phyloP scores from a whole-genome alignment of 2,329 filamentous ascomycete species.

The Mycosphaerelloides madeirae region DNA sequence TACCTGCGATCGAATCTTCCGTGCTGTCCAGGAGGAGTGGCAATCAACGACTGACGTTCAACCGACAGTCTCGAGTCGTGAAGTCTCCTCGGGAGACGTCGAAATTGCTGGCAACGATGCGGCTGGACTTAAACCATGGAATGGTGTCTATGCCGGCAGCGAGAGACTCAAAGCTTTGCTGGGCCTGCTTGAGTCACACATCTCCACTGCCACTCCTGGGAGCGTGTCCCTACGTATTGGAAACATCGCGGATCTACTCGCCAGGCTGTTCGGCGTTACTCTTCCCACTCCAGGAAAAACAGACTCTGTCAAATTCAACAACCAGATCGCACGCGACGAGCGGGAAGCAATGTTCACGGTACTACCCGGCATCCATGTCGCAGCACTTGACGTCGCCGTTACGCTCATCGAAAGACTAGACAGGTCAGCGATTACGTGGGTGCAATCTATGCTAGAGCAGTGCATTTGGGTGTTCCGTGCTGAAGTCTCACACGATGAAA shows the following conservation, averaged over 20 bases:
- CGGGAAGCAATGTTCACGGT: slow-evolving; percentile 70
- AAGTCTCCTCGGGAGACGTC: slow-evolving; percentile 15
- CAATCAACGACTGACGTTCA: slow-evolving; percentile 55
- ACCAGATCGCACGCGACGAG: slow-evolving; percentile 73
- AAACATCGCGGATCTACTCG: slow-evolving; percentile 62
- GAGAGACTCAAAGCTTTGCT: slow-evolving; percentile 66
- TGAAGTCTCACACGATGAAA: slow-evolving; percentile 44
- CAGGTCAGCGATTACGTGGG: slow-evolving; percentile 54
- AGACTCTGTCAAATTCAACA: slow-evolving; percentile 57
- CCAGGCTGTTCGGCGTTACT: slow-evolving; percentile 64
- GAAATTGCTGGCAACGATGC: slow-evolving; percentile 23
- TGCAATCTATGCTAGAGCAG: slow-evolving; percentile 65
- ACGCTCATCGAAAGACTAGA: slow-evolving; percentile 56
- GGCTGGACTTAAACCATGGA: slow-evolving; percentile 62
- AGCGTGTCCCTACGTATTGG: slow-evolving; percentile 65
- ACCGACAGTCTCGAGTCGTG: slow-evolving; percentile 16
- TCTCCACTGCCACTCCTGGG: slow-evolving; percentile 60
- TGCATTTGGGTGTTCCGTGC: slow-evolving; percentile 63
- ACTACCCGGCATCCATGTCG: slow-evolving; percentile 69
- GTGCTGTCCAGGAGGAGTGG: slow-evolving; percentile 77
- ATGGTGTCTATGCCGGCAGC: slow-evolving; percentile 66
- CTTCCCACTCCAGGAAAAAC: slow-evolving; percentile 44
- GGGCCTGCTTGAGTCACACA: slow-evolving; percentile 57
- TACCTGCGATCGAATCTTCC: slow-evolving; percentile 71
- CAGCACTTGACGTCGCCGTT: slow-evolving; percentile 60